Evolutionary conservation across 2,329 filamentous ascomycete species (phyloP), one percentile per base, ranked within the genome.

Genomic region (Pseudogymnoascus sp.): DNA sequence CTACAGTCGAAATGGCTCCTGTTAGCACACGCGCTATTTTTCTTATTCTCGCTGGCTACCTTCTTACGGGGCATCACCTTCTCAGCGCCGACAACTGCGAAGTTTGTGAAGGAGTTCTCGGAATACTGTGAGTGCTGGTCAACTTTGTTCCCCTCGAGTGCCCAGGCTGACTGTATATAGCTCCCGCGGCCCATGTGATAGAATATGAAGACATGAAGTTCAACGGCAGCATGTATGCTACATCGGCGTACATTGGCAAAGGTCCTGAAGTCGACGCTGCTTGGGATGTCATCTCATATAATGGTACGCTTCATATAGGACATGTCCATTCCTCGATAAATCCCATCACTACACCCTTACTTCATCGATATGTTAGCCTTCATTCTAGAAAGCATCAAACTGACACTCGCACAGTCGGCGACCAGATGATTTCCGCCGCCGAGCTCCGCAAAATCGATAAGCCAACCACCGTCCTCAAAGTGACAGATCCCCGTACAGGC

Each of bases 351-450:
- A 23, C 12, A 25, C 43, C 43, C 7, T n/a, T n/a, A 5, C 1
- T n/a, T 49, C 14, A 2, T 28, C 28, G 4, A 68, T 21, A 69
- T 67, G 23, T 68, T 49, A 23, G 12, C 64, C 64, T 43, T 25
- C 1, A 8, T 42, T 3, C 28, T 7, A 4, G 49, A 68, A 56
- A 63, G 23, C 3, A 14, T 38, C 12, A 14, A 18, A 53, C 46
- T 66, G 53, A 64, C 21, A 53, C 2, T 14, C 16, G 23, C 23
- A 62, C 62, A 83, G 83, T 87, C 25, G 84, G 84, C 38, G 84
- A 87, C 69, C 82, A 84, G 68, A 84, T 85, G 79, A 82, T 87
- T 61, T 80, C 80, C 0, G 74, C 77, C 21, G 75, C 78, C 5
- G 83, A 86, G 68, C 79, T 85, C 28, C 72, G 78, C 42, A 79